Conservation (phyloP, 2,329 filamentous ascomycete genomes). For the Aspergillus hortae region DNA sequence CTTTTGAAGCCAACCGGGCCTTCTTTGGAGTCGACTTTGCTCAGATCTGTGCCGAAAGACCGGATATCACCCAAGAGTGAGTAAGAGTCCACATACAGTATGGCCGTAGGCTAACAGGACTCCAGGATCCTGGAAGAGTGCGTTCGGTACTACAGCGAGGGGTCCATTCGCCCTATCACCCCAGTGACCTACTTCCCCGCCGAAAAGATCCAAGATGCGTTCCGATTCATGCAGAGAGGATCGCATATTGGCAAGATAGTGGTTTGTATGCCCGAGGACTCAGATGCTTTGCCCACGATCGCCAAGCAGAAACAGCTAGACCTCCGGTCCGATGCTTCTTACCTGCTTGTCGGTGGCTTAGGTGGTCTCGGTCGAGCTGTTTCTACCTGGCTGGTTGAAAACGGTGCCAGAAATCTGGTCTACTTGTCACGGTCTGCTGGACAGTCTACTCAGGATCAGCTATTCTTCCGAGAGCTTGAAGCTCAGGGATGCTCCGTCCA, state of each 20-base stretch:
- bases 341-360: conserved; percentile 39
- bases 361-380: conserved; percentile 37
- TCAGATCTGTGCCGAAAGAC: conserved; percentile 9
- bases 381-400: conserved; percentile 32
- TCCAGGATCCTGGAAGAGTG: too few relatives aligned
- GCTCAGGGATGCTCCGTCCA: conserved; percentile 18
- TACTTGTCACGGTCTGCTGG: conserved; percentile 29
- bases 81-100: conserved; percentile 4
- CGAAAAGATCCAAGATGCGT: conserved; percentile 30
- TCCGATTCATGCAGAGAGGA: conserved; percentile 43
- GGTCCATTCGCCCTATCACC: too few relatives aligned
- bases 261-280: conserved; percentile 8
- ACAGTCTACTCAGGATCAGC: conserved; percentile 4
- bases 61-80: conserved; percentile 7
- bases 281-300: neutral
- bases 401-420: conserved; percentile 34
- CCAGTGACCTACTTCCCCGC: too few relatives aligned
- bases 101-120: conserved; percentile 1
- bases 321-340: conserved; percentile 12
- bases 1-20: conserved; percentile 20
- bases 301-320: conserved; percentile 3
- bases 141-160: too few relatives aligned
- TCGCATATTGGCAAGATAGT: conserved; percentile 47
- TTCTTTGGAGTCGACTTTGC: conserved; percentile 23
- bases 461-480: conserved; percentile 20